Conservation (phyloP, 2,329 filamentous ascomycete species). For the Claviceps citrina region DNA sequence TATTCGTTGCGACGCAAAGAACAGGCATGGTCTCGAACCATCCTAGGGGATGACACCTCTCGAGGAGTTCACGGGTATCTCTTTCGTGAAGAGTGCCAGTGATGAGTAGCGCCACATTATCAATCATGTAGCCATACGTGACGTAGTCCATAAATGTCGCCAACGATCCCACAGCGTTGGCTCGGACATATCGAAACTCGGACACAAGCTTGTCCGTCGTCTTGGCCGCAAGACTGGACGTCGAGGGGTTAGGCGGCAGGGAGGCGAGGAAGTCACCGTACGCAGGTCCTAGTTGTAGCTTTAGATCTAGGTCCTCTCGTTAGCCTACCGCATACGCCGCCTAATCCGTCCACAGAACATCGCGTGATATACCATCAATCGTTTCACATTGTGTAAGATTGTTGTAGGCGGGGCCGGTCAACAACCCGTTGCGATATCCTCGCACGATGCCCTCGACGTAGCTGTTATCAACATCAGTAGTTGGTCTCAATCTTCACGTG, state of each 20-base stretch:
- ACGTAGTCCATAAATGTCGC: conserved; percentile 96
- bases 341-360: neutral
- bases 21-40: conserved; percentile 99
- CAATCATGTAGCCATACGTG: conserved; percentile 99
- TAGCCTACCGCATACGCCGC: neutral
- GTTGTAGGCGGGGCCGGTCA: conserved; percentile 80
- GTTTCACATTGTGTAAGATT: conserved; percentile 97
- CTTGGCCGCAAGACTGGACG: conserved; percentile 83
- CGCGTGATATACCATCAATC: conserved; percentile 55
- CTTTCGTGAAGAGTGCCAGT: conserved; percentile 95
- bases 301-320: conserved; percentile 54
- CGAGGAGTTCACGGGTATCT: conserved; percentile 86
- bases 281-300: conserved; percentile 88
- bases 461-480: conserved; percentile 33
- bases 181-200: conserved; percentile 91
- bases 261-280: conserved; percentile 94
- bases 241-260: conserved; percentile 91
- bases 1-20: conserved; percentile 92
- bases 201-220: conserved; percentile 96
- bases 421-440: conserved; percentile 85
- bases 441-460: conserved; percentile 96
- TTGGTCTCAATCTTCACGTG: conserved; percentile 11
- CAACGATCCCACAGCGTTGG: conserved; percentile 80
- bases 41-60: conserved; percentile 88
- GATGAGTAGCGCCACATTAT: conserved; percentile 95